Evolutionary conservation across 352 stramenopile genomes (phyloP).

Genomic region (Pythium folliculosum): DNA sequence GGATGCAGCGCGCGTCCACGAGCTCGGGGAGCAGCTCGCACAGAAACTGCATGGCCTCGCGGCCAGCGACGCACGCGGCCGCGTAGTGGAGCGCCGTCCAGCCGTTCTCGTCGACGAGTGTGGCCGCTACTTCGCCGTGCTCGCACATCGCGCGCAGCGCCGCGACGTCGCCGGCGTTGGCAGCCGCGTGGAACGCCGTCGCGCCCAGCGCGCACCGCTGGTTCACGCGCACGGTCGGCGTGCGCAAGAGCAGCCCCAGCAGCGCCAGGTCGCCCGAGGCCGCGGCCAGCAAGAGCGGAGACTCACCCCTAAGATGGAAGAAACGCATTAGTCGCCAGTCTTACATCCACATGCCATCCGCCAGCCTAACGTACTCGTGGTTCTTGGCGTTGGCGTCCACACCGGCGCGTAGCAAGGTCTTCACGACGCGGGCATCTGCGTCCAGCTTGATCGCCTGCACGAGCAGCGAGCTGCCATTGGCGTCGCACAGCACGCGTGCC

Average conservation of each 20-base stretch:
- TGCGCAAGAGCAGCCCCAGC: conserved; percentile 31
- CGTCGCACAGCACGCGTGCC: conserved; percentile 25
- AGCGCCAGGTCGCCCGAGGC: conserved; percentile 49
- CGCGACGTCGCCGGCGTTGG: conserved; percentile 54
- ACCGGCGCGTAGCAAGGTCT: conserved; percentile 34
- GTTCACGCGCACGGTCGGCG: conserved; percentile 39
- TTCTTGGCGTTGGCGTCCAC: conserved; percentile 57
- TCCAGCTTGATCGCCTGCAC: conserved; percentile 47
- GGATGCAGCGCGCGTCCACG: conserved; percentile 46
- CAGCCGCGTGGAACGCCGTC: conserved; percentile 58
- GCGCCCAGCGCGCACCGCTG: conserved; percentile 45
- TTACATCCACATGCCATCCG: too few relatives aligned
- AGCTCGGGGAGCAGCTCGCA: conserved; percentile 51
- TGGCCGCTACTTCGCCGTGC: conserved; percentile 33
- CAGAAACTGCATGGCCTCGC: conserved; percentile 53
- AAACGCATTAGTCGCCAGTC: too few relatives aligned
- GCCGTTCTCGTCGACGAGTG: conserved; percentile 47
- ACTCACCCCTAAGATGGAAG: conserved; percentile 39
- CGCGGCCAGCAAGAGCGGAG: conserved; percentile 50
- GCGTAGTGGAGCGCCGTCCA: conserved; percentile 72
- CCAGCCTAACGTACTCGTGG: conserved; percentile 43
- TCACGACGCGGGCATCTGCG: conserved; percentile 30
- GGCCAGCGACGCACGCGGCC: conserved; percentile 40
- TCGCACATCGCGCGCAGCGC: conserved; percentile 55
- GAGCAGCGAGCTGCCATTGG: conserved; percentile 55